Percentiles rank a stretch among this genome's conserved stretches.
phyloP scores from a whole-genome alignment of 179 eudicot species.

The Actinidia arguta region DNA sequence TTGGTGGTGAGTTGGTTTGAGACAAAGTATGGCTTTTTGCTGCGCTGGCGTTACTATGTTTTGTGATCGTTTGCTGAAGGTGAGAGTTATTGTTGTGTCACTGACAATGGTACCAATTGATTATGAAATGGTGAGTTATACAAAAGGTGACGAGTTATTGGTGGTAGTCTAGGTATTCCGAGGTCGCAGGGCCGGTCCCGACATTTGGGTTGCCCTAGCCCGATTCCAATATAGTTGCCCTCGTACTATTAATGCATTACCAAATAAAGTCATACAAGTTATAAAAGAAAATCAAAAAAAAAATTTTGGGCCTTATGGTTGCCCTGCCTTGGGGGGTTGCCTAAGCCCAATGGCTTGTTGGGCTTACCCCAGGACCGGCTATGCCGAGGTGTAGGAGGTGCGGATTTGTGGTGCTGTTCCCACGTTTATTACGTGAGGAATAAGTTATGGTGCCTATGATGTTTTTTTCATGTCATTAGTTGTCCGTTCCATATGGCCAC shows the following conservation, averaged over 20 bases:
- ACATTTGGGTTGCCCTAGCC: no score
- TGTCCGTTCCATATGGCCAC: constrained; percentile 2
- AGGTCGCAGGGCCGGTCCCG: no score
- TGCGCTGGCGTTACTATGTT: neutral
- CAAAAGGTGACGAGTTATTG: neutral
- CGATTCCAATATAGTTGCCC: no score
- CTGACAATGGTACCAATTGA: neutral
- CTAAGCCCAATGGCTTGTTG: no score
- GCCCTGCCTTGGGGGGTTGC: no score
- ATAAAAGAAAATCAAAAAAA: no score
- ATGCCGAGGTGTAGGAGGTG: no score
- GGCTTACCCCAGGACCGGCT: no score
- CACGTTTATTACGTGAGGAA: neutral
- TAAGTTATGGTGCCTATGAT: neutral
- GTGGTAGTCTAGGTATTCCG: neutral
- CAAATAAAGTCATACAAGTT: no score
- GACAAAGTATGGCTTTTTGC: neutral
- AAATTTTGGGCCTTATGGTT: no score
- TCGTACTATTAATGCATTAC: no score
- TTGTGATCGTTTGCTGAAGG: neutral
- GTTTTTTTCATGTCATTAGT: neutral
- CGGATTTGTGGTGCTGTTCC: no score
- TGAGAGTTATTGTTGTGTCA: neutral
- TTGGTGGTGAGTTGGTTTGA: neutral
- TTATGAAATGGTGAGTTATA: neutral